Evolutionary conservation across 73 alveolate species (phyloP), one percentile per base, ranked within the genome.

Genomic region (Symbiodinium pilosum): DNA sequence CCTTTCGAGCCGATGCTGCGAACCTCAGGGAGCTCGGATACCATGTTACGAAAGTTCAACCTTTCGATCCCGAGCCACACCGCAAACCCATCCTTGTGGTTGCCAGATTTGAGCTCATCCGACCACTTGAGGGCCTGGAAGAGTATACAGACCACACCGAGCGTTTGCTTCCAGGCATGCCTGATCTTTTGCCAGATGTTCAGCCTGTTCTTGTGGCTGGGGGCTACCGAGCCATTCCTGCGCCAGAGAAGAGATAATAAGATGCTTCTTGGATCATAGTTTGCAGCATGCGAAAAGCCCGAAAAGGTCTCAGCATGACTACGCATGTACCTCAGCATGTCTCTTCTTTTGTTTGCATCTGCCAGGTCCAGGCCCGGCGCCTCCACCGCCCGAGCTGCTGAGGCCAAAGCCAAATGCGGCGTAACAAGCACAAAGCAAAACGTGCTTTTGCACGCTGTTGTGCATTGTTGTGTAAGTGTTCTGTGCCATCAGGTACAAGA

Each of bases 1-100:
- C 97, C 43, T 91, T 91, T 77, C 97, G 77, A 32, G 97, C 97
- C 30, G 97, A 91, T 91, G 97, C 88, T 5, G 81, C 36, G 28
- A 24, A 43, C 54, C 83, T 93, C 34, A 56, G 92, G 9, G 98
- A 93, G 47, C 44, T 93, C 16, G 98, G 98, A 36, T 93, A 93
- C 69, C 98, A 75, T 21, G 92, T 93, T 41, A 73, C 91, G 43
- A 75, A 75, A 34, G 98, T 93, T 24, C 98, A 93, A 92, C 98
- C 98, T 3, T 93, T 93, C 39, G 98, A 93, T 39, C 98, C 98
- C 32, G 92, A 77, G 42, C 98, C 98, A n/a, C 98, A 93, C 68
- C 87, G 97, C 71, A 91, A 43, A 54, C 75, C 88, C 14, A 88
- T 91, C 51, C 44, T 91, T 87, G 77, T 91, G 54, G 88, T 91